Evolutionary conservation across 2,329 filamentous ascomycete genomes (phyloP), one percentile per base, ranked within the genome.

Genomic region (Trichoderma polysporum): DNA sequence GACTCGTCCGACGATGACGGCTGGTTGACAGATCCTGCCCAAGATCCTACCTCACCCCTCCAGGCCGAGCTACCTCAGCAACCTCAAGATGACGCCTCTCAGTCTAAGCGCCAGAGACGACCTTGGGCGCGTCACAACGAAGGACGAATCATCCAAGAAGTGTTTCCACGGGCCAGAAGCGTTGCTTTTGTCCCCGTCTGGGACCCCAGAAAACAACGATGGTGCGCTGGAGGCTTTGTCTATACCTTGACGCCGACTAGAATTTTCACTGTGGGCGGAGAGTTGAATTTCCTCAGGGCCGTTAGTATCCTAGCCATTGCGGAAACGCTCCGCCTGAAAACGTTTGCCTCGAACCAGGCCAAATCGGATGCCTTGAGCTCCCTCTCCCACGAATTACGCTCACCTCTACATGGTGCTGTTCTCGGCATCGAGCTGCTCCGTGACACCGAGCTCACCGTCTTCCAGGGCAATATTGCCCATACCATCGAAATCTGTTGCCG

Each of bases 371-470:
- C 88, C 35, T 80, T 90, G 12, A 84, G 85, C 1, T 88, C 84
- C 1, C 82, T 90, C 2, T 87, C 84, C 2, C 87, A 90, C 71
- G 87, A 90, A 72, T 75, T 90, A 15, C 80, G 87, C 7, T 87
- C 84, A 1, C 87, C 87, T 0, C 76, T 90, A 1, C 87, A 90
- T 65, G 88, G 87, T 2, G 83, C 89, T 35, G 76, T 89, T 0
- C 82, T 85, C 0, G 85, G 79, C 63, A 79, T 81, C 1, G 85
- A 87, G 69, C 74, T 88, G 4, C 72, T 89, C 0, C 79, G 81
- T 7, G 84, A 87, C n/a, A 86, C 84, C 0, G 68, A 76, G 0
- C 76, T 87, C 27, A 79, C 78, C 39, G 78, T 79, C 2, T 78
- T 80, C 9, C 85, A 86, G 69, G 76, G 78, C 4, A 80, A 82